Base-by-base conservation (phyloP, 371 early-diverging fungal genomes). In the Haplosporangium sp. region DNA sequence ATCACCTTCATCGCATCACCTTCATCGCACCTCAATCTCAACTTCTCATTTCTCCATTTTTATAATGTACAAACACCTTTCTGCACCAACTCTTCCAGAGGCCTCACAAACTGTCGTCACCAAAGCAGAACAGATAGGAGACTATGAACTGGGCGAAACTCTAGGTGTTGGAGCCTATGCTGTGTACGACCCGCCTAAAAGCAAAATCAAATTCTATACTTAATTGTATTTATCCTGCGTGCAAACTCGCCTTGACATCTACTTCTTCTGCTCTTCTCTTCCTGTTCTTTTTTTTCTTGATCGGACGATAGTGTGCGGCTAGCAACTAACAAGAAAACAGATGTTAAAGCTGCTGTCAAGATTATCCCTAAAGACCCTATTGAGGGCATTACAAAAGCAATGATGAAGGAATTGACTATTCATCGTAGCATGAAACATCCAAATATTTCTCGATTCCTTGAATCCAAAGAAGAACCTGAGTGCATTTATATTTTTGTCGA, bases 121-220 rank as follows among this genome's bases (percentile, higher is more conserved):
- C 55, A 71, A 71, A 59, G 71, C 71, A 1, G 81, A 81, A 34
- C 65, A 81, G 68, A 71, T 81, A 59, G 81, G 71, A 20, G 70
- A 67, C 48, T 84, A 78, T 59, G 72, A 73, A 20, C 68, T 84
- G 13, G 74, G 76, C 35, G 87, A 87, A 38, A 83, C 86, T 27
- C 76, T 90, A 13, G 90, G 90, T 20, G 88, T 88, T 47, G 90
- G 90, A n/a, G 86, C 88, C 35, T 84, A 86, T 62, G 88, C 84
- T 45, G 85, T 83, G 89, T 88, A 74, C 6, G 65, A 50, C 61
- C 8, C 27, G 27, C 27, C 27, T 27, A 27, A 27, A 27, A 27
- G 27, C 27, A 27, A 27, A 27, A 27, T 27, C 27, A 27, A 27
- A 27, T 27, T 0, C 27, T 27, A 27, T 27, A 27, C 27, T 27